Percentiles rank a stretch among this genome's conserved stretches.
Evolutionary conservation across 2,329 filamentous ascomycete genomes (phyloP).

Genomic region (Sporothrix variecibatus): DNA sequence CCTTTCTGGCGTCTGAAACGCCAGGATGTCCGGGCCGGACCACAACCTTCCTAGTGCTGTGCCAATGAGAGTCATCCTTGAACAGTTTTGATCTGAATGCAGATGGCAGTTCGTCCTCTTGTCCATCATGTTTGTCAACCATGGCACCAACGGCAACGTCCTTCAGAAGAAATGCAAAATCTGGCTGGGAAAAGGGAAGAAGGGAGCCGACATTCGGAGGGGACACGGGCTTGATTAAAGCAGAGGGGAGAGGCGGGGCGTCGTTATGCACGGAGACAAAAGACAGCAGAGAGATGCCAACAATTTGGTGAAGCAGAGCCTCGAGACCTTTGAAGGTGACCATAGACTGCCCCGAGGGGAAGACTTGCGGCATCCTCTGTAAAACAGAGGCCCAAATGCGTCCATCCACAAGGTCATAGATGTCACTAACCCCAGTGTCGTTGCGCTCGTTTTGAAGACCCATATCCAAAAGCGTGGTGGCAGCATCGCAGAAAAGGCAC

Average conservation of each 20-base stretch:
- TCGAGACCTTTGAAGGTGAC: neutral
- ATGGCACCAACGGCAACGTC: slow-evolving; percentile 40
- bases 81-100: neutral
- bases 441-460: neutral
- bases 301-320: neutral
- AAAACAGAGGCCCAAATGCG: slow-evolving; percentile 27
- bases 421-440: slow-evolving; percentile 27
- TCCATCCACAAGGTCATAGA: slow-evolving; percentile 35
- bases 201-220: slow-evolving; percentile 33
- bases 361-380: neutral
- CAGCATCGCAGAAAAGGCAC: neutral
- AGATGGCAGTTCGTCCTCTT: neutral
- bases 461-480: slow-evolving; percentile 6
- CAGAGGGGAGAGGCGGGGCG: neutral
- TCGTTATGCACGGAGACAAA: neutral
- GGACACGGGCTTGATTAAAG: neutral
- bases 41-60: neutral
- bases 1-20: neutral
- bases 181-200: slow-evolving; percentile 50
- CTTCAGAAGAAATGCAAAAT: slow-evolving; percentile 49
- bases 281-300: neutral
- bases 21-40: neutral
- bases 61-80: slow-evolving; percentile 7
- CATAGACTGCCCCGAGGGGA: neutral
- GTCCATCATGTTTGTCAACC: slow-evolving; percentile 34